phyloP scores from a whole-genome alignment of 371 early-diverging fungal genomes.

The Syncephalastrum monosporum region DNA sequence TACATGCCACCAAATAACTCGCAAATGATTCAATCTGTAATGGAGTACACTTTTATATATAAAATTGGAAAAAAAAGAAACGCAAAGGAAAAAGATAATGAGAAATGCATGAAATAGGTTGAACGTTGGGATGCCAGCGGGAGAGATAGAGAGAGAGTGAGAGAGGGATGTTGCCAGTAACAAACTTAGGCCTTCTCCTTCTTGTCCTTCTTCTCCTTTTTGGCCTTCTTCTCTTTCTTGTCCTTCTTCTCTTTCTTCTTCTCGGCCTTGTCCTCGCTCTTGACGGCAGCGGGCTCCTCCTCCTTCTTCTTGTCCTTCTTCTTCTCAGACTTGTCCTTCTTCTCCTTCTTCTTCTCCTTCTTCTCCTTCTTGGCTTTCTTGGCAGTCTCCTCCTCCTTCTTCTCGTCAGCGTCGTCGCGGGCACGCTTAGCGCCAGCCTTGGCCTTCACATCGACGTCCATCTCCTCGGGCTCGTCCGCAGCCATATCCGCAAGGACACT shows the following conservation, averaged over 20 bases:
- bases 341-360: slow-evolving; percentile 38
- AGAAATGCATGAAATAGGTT: not conserved
- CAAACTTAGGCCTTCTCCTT: slow-evolving; percentile 23
- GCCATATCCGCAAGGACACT: slow-evolving; percentile 61
- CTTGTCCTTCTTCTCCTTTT: slow-evolving; percentile 53
- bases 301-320: slow-evolving; percentile 9
- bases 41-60: slow-evolving; percentile 5
- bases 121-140: not conserved
- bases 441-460: slow-evolving; percentile 36
- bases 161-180: not conserved
- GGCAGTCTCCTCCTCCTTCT: not conserved
- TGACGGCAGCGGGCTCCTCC: slow-evolving; percentile 35
- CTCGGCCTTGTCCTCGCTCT: slow-evolving; percentile 47
- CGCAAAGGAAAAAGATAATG: not conserved
- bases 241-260: slow-evolving; percentile 56
- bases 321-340: slow-evolving; percentile 1
- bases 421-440: not conserved
- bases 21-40: no score
- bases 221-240: slow-evolving; percentile 58
- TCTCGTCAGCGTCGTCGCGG: not conserved
- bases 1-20: no score
- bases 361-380: slow-evolving; percentile 51
- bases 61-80: not conserved
- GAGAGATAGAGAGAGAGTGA: no score
- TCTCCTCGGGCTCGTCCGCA: slow-evolving; percentile 42